Percentiles rank a stretch among this genome's conserved stretches.
Conservation (phyloP, 768 basidiomycete genomes). For the Melanogaster broomeanus region DNA sequence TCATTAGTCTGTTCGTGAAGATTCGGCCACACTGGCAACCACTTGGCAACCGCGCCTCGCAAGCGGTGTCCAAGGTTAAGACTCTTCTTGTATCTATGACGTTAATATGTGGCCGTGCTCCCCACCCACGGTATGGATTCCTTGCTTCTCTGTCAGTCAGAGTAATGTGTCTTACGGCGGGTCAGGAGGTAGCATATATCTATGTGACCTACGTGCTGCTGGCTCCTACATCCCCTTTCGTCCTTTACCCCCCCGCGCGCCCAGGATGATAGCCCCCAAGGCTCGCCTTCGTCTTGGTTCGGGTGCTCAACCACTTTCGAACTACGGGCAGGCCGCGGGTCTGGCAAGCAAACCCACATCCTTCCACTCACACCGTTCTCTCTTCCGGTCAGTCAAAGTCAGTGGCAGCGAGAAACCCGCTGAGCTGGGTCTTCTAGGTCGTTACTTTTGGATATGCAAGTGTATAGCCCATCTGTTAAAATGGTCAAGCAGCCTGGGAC, state of each 20-base stretch:
- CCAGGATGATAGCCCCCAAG: slow-evolving; percentile 20
- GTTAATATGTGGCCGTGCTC: not conserved
- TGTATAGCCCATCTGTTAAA: slow-evolving; percentile 64
- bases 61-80: not conserved
- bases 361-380: slow-evolving; percentile 47
- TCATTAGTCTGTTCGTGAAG: not conserved
- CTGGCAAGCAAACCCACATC: slow-evolving; percentile 13
- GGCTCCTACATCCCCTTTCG: not conserved
- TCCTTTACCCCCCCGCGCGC: not conserved
- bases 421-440: slow-evolving; percentile 38
- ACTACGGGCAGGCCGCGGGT: slow-evolving; percentile 33
- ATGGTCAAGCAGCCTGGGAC: slow-evolving; percentile 34
- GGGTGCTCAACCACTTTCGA: slow-evolving; percentile 26
- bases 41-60: too few species aligned
- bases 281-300: slow-evolving; percentile 19
- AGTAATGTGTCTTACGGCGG: slow-evolving; percentile 25
- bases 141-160: slow-evolving; percentile 17
- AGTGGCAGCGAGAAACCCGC: not conserved
- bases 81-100: not conserved
- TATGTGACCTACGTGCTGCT: slow-evolving; percentile 18
- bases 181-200: slow-evolving; percentile 5
- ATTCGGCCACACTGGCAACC: too few species aligned
- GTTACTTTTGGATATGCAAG: slow-evolving; percentile 56
- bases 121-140: slow-evolving; percentile 10
- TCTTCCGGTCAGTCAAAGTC: slow-evolving; percentile 44